A percentile compares a stretch with the other conserved stretches of the same genome.
Evolutionary conservation across 306 rosid genomes (phyloP).

Genomic region (Quercus parvula): DNA sequence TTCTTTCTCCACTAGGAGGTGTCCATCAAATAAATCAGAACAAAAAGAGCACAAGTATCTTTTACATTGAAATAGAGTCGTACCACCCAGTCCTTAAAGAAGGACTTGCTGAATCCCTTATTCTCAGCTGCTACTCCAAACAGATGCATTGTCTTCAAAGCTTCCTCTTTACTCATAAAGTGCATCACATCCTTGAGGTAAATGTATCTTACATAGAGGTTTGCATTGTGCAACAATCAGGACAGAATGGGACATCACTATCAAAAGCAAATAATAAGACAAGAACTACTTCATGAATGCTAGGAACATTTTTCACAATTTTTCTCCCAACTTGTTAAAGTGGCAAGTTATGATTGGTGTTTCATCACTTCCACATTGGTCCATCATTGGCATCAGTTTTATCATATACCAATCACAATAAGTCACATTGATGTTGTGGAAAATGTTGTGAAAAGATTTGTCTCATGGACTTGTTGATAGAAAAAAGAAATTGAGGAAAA

Average conservation of each 20-base stretch:
- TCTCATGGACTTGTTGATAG: too few species aligned
- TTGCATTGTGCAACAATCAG: not conserved
- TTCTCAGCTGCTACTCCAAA: conserved; percentile 13
- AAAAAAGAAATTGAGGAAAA: not conserved
- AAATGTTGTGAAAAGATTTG: too few species aligned
- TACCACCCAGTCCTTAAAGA: conserved; percentile 40
- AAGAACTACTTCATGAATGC: not conserved
- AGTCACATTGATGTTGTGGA: too few species aligned
- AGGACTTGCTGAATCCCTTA: conserved; percentile 12
- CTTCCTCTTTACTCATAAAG: conserved; percentile 39
- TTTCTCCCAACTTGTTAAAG: too few species aligned
- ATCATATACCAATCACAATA: too few species aligned
- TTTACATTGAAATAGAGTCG: not conserved
- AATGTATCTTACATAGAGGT: conserved; percentile 20
- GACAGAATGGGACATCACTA: not conserved
- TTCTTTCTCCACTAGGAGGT: too few species aligned
- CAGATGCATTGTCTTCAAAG: conserved; percentile 27
- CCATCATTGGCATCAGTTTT: too few species aligned
- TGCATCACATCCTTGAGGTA: conserved; percentile 23
- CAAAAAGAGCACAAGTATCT: not conserved
- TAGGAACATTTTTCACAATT: too few species aligned
- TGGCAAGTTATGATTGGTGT: too few species aligned
- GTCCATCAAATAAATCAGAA: not conserved
- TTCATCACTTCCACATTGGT: too few species aligned
- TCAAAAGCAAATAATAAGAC: not conserved